Percentiles rank a stretch among this genome's conserved stretches.
phyloP scores from a whole-genome alignment of 1,139 yeast species.

The Yamadazyma taylorii region DNA sequence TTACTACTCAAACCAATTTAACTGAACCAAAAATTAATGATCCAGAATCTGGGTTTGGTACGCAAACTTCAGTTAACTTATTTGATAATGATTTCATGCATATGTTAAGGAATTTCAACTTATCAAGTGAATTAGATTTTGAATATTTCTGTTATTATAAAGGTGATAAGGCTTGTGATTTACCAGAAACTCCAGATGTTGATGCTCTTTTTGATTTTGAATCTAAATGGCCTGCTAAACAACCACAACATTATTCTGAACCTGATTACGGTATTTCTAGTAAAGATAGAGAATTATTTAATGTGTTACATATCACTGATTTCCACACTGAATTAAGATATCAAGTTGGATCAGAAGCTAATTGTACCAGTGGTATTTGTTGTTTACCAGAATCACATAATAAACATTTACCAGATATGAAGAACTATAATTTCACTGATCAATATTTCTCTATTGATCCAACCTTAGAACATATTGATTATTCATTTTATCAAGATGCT shows the following conservation, averaged over 20 bases:
- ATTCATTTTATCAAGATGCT: constrained; percentile 31
- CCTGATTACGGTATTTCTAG: constrained; percentile 22
- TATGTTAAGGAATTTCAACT: constrained; percentile 34
- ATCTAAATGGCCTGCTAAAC: constrained; percentile 35
- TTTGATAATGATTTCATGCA: constrained; percentile 42
- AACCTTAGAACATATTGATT: constrained; percentile 18
- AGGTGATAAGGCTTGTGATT: constrained; percentile 22
- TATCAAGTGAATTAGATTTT: constrained; percentile 36
- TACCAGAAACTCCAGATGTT: constrained; percentile 32
- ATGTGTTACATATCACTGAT: constrained; percentile 65
- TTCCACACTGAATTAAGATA: constrained; percentile 62
- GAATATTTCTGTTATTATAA: constrained; percentile 36
- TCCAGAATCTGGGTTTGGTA: constrained; percentile 24
- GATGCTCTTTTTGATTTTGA: constrained; percentile 25
- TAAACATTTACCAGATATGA: constrained; percentile 23
- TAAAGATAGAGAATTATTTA: constrained; percentile 35
- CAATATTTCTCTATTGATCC: constrained; percentile 22
- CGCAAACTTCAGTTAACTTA: constrained; percentile 30
- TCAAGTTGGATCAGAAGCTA: constrained; percentile 57
- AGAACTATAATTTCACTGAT: constrained; percentile 35
- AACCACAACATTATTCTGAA: constrained; percentile 21
- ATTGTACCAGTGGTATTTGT: constrained; percentile 54
- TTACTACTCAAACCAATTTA: constrained; percentile 32
- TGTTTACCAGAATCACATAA: constrained; percentile 45
- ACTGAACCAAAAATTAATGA: constrained; percentile 17